Base-by-base conservation (phyloP, 2,329 filamentous ascomycete genomes). In the Lasiodiplodia theobromae region DNA sequence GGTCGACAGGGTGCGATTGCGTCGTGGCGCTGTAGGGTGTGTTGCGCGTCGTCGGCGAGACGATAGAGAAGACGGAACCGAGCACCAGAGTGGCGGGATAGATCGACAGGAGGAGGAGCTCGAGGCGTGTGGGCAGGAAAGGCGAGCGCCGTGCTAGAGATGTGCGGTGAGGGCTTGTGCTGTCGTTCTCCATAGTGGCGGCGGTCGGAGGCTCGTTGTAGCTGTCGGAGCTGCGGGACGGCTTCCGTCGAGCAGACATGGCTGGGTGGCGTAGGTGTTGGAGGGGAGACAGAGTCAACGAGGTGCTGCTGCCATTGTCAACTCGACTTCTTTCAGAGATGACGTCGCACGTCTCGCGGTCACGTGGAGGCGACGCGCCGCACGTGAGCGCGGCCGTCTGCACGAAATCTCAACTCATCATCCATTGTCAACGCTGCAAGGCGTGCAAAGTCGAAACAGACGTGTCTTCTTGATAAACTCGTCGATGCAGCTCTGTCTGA, bases 31-130 rank as follows among this genome's bases (percentile, higher is more conserved):
- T 87, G 83, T 93, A 93, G 3, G 87, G 84, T 1, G 87, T 85
- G 57, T 83, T 82, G 76, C 78, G 80, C 53, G 88, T 89, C 12
- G 89, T 89, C 1, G 94, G 94, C 21, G 93, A 94, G 65, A 98
- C 81, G 44, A 88, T 82, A 56, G 91, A 91, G 85, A 93, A 97
- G 72, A 96, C 76, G 34, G 92, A 92, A 72, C 96, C 96, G 72
- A 97, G 87, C 67, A 93, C 71, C 69, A 99, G 89, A 7, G 94
- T 90, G 31, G 83, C 74, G 4, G 95, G 95, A 82, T 97, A 98
- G 70, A 92, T 82, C 62, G 81, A 73, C 37, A 97, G 86, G 25
- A 90, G 82, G 68, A 87, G 74, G 28, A 85, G 81, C 77, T 96
- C 92, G 74, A 90, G 83, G 10, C 86, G 84, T 2, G 92, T 93